Base-by-base conservation (phyloP, 352 stramenopile species). In the Phytophthora fragariae region DNA sequence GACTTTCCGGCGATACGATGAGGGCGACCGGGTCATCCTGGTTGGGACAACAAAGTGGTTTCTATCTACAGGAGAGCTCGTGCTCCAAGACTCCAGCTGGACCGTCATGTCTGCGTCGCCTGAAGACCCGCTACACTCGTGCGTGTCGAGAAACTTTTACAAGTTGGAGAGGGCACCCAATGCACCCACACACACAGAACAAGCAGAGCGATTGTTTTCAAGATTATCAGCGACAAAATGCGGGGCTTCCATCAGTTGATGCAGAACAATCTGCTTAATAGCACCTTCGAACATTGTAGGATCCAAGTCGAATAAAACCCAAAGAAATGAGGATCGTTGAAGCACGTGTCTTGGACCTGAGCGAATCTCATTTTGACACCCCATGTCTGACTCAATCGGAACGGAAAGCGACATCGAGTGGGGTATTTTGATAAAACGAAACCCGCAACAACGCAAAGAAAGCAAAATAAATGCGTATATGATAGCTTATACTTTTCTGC, bases 61-160 rank as follows among this genome's bases (percentile, higher is more conserved):
- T 33, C 63, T 73, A 9, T 49, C 62, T 1, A 65, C 49, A 17
- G 69, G 58, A 10, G 49, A 68, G 12, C 31, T 73, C 46, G 33
- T 65, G 12, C 61, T 79, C 3, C 62, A 63, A 65, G 72, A 79
- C 24, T 65, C 68, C 39, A 65, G 41, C 27, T 79, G 72, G 72
- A 71, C 65, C 5, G 47, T 73, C 0, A 58, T 79, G 14, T 65
- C 62, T 0, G 68, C 47, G 1, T 70, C 54, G 1, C 37, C 54
- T 5, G 35, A 29, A 2, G 47, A 72, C 27, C 55, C 62, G 6
- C 8, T 37, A 5, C 24, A 44, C 11, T 9, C 35, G 14, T 71
- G 57, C 21, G 56, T 76, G 37, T 37, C 73, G 5, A 60, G 37
- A 2, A 67, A 50, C 27, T 71, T 52, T 44, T 80, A 69, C 59